These are phyloP conservation scores for Alliaria petiolata DNA, from an alignment of 345 rosid species.

Conservation along the genomic window DNA sequence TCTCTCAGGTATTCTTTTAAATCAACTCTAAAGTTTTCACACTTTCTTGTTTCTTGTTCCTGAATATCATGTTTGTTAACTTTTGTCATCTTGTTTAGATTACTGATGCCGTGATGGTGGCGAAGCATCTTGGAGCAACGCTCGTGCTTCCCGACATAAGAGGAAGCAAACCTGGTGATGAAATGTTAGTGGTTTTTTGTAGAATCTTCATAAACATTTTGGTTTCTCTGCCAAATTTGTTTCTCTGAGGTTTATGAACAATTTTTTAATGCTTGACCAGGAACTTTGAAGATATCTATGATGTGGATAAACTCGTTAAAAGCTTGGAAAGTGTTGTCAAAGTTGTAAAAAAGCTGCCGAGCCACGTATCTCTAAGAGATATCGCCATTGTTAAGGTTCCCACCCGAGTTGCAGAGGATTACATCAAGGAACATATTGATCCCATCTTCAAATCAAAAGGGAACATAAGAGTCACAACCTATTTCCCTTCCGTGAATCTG, in stretches of 20 bases:
- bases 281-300: conserved; percentile 89
- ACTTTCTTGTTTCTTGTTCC: neutral
- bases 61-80: neutral
- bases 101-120: conserved; percentile 85
- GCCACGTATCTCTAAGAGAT: conserved; percentile 53
- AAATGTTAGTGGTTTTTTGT: conserved; percentile 44
- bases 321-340: conserved; percentile 72
- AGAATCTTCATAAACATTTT: neutral
- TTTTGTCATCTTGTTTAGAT: conserved; percentile 34
- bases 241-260: conserved; percentile 4
- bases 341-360: conserved; percentile 57
- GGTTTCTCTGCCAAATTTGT: neutral
- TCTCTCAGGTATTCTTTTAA: conserved; percentile 71
- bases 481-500: conserved; percentile 82
- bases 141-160: conserved; percentile 89
- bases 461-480: conserved; percentile 85
- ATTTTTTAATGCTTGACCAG: conserved; percentile 46
- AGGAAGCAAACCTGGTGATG: conserved; percentile 91
- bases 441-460: conserved; percentile 70
- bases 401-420: conserved; percentile 69
- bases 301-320: conserved; percentile 60
- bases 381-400: conserved; percentile 86
- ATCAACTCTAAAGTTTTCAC: neutral
- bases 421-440: conserved; percentile 58
- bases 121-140: conserved; percentile 68